A percentile compares a stretch with the other conserved stretches of the same genome.
These are phyloP conservation scores for Cordyceps fumosorosea DNA, from an alignment of 2,329 filamentous ascomycete genomes.

Conservation along the genomic window DNA sequence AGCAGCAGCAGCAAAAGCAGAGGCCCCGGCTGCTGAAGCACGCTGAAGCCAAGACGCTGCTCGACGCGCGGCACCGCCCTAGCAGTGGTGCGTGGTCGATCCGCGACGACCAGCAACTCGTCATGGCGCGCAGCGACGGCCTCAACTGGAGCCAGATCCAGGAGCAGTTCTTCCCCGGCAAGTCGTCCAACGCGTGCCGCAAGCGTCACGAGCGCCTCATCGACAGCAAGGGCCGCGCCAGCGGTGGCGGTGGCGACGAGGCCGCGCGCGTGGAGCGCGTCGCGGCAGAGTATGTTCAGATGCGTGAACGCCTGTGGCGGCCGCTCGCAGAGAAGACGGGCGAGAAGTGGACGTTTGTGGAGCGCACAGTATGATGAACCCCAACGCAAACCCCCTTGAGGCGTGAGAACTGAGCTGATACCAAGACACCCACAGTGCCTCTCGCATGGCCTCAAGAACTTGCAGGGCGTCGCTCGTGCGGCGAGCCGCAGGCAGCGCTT, in stretches of 20 bases:
- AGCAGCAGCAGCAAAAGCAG: neutral
- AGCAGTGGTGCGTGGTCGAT: conserved; percentile 65
- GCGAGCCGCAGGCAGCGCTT: conserved; percentile 59
- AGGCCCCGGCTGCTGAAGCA: neutral
- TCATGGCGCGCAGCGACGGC: conserved; percentile 64
- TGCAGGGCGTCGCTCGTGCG: conserved; percentile 62
- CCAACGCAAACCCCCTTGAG: neutral
- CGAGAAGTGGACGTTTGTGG: conserved; percentile 73
- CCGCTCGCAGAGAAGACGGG: conserved; percentile 65
- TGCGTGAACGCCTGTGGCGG: conserved; percentile 77
- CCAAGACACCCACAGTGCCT: conserved; percentile 58
- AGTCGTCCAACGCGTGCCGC: conserved; percentile 77
- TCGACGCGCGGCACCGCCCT: conserved; percentile 35
- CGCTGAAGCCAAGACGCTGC: neutral
- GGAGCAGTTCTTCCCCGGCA: conserved; percentile 66
- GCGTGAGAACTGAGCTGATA: neutral
- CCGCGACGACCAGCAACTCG: conserved; percentile 66
- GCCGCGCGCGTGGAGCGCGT: conserved; percentile 66
- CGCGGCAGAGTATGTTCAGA: conserved; percentile 70
- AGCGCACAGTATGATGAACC: conserved; percentile 47
- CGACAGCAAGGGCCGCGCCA: conserved; percentile 55
- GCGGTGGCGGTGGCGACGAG: conserved; percentile 66
- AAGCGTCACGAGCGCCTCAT: conserved; percentile 83
- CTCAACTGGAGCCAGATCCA: conserved; percentile 83
- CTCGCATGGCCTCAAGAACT: conserved; percentile 75